A percentile compares a stretch with the other conserved stretches of the same genome.
These are phyloP conservation scores for Saccharomycopsis amapae DNA, from an alignment of 805 yeast genomes.

Conservation along the genomic window DNA sequence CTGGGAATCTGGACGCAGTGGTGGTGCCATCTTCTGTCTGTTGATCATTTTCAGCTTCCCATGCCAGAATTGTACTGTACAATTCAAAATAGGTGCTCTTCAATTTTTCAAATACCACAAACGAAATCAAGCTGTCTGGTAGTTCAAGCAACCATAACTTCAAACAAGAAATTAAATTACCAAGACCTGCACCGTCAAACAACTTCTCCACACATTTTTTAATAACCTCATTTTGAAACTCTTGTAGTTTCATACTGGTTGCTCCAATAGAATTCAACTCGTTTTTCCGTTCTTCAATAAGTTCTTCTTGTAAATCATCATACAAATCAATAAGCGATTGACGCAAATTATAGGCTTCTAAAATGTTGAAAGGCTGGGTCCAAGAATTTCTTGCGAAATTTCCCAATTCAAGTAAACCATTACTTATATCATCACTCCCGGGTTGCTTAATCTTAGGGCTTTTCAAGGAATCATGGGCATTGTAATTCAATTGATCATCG, in stretches of 20 bases:
- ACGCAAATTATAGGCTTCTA: conserved; percentile 16
- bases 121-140: conserved; percentile 50
- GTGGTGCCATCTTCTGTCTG: too few relatives aligned
- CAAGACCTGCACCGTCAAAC: neutral
- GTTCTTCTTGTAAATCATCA: conserved; percentile 9
- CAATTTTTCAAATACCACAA: conserved; percentile 26
- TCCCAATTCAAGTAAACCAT: conserved; percentile 9
- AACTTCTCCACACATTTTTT: conserved; percentile 4
- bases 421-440: neutral
- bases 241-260: neutral
- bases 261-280: conserved; percentile 10
- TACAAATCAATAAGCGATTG: conserved; percentile 9
- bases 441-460: too few relatives aligned
- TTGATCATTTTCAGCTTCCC: neutral
- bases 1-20: neutral
- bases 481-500: conserved; percentile 12
- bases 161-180: conserved; percentile 33
- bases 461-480: neutral
- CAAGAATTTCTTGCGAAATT: conserved; percentile 18
- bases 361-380: conserved; percentile 18
- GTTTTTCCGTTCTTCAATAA: conserved; percentile 3
- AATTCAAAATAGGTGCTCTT: conserved; percentile 13
- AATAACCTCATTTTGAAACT: conserved; percentile 9
- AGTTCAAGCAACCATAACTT: conserved; percentile 52
- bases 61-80: conserved; percentile 2